Percentiles rank a stretch among this genome's conserved stretches.
These are phyloP conservation scores for Tripterygium wilfordii DNA, from an alignment of 177 flowering plant genomes.

Conservation along the genomic window DNA sequence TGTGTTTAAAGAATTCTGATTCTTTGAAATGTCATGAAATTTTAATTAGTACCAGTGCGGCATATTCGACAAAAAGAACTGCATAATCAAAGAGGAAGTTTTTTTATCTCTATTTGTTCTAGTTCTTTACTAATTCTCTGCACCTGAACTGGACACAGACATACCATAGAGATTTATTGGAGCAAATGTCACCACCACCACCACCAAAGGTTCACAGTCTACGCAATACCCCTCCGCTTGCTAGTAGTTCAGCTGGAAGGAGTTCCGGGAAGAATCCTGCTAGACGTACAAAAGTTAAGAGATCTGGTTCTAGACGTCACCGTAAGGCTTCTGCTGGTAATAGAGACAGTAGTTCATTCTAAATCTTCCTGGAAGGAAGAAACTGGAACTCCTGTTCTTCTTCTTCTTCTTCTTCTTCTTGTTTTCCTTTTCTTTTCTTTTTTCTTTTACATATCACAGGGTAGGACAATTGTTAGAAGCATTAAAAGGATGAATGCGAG, in stretches of 20 bases:
- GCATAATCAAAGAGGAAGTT: background rate
- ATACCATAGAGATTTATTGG: conserved; percentile 76
- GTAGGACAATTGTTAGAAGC: conserved; percentile 3
- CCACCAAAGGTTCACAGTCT: no score
- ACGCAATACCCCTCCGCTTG: no score
- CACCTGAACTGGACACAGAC: conserved; percentile 52
- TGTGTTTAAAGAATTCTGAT: no score
- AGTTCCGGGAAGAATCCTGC: conserved; percentile 29
- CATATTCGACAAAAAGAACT: no score
- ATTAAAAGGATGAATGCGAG: background rate
- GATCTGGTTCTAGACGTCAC: conserved; percentile 61
- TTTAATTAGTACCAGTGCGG: no score
- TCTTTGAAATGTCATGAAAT: no score
- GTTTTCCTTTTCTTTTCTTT: conserved; percentile 1
- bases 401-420: no score
- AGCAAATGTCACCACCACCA: conserved; percentile 41
- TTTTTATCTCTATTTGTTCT: background rate
- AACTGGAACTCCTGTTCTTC: no score
- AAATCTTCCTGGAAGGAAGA: conserved; percentile 2
- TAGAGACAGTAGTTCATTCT: conserved; percentile 21
- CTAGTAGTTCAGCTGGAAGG: conserved; percentile 15
- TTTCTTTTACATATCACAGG: background rate
- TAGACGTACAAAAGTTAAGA: conserved; percentile 48
- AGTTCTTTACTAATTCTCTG: background rate
- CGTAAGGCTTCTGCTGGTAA: conserved; percentile 42